Evolutionary conservation across 441 rosid species (phyloP), one percentile per base, ranked within the genome.

Genomic region (Aquilaria agallochum): DNA sequence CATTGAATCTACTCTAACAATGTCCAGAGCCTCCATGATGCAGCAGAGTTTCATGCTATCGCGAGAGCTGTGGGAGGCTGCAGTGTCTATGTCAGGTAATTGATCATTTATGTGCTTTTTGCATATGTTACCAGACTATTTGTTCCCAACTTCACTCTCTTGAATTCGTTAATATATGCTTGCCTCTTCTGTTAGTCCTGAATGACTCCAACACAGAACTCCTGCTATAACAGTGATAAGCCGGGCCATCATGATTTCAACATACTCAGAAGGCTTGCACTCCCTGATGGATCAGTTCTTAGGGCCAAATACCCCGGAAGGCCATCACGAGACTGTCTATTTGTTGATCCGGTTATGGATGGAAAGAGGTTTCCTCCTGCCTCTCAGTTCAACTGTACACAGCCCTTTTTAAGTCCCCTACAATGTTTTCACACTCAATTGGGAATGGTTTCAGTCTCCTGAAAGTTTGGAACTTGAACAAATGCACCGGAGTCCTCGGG

Each of bases 61-160:
- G 85, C 90, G 56, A 73, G 87, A 68, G 90, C 86, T 34, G 84
- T 78, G 36, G 90, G 84, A 74, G 90, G 87, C 15, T 82, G 86
- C 33, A 74, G 78, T 58, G 77, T 85, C 53, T 80, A 76, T 60
- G 84, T 78, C 10, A 80, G 90, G 87, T 78, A 69, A 40, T 40
- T 11, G 27, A 14, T 55, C 14, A 2, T 2, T 31, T 42, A 31
- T 20, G 27, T 6, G 11, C 12, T 15, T 11, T 57, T 30, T 11
- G 32, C 46, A 46, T 9, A 13, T 6, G 2, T 12, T 42, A 20
- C 15, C 30, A 2, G 12, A 12, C 10, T 12, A 6, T 55, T 27
- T 12, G 6, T 20, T 20, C 27, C 27, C 27, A 20, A 20, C 27
- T 20, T 20, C 27, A 20, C 27, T 20, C 27, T 20, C 27, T 20